A percentile compares a stretch with the other conserved stretches of the same genome.
These are phyloP conservation scores for Russula griseocarnosa DNA, from an alignment of 768 basidiomycete species.

Conservation along the genomic window DNA sequence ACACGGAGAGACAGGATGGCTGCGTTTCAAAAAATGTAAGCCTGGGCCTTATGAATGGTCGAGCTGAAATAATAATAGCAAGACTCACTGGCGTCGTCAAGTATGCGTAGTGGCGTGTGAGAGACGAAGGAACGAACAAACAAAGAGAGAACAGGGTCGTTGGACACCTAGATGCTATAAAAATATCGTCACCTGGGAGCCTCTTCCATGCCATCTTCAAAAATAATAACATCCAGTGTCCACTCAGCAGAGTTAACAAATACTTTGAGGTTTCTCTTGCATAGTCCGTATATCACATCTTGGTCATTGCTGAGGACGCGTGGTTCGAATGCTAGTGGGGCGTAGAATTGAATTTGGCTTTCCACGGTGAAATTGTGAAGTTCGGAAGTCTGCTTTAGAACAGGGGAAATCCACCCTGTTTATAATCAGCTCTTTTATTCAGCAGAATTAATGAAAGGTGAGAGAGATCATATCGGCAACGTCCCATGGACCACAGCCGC, in stretches of 20 bases:
- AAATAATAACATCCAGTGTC: constrained; percentile 70
- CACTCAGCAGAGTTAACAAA: constrained; percentile 97
- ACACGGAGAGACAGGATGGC: no score
- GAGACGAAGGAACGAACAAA: constrained; percentile 76
- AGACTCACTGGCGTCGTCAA: constrained; percentile 48
- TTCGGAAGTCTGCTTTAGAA: constrained; percentile 52
- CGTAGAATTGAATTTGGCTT: constrained; percentile 90
- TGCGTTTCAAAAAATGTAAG: no score
- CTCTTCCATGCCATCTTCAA: not conserved
- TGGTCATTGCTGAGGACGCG: constrained; percentile 35
- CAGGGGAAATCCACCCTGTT: constrained; percentile 71
- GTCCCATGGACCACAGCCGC: constrained; percentile 68
- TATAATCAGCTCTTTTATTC: constrained; percentile 11
- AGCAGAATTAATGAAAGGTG: constrained; percentile 24
- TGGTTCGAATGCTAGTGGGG: constrained; percentile 81
- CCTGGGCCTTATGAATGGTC: constrained; percentile 11
- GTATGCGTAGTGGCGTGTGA: constrained; percentile 68
- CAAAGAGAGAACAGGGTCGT: constrained; percentile 89
- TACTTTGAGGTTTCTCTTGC: constrained; percentile 80
- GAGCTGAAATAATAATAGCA: not conserved
- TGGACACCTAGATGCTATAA: constrained; percentile 85
- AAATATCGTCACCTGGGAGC: constrained; percentile 7
- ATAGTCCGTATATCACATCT: constrained; percentile 51
- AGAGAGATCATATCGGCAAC: constrained; percentile 58
- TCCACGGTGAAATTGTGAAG: constrained; percentile 92